These are phyloP conservation scores for Arthrobotrys conoides DNA, from an alignment of 2,329 filamentous ascomycete species.

Conservation along the genomic window DNA sequence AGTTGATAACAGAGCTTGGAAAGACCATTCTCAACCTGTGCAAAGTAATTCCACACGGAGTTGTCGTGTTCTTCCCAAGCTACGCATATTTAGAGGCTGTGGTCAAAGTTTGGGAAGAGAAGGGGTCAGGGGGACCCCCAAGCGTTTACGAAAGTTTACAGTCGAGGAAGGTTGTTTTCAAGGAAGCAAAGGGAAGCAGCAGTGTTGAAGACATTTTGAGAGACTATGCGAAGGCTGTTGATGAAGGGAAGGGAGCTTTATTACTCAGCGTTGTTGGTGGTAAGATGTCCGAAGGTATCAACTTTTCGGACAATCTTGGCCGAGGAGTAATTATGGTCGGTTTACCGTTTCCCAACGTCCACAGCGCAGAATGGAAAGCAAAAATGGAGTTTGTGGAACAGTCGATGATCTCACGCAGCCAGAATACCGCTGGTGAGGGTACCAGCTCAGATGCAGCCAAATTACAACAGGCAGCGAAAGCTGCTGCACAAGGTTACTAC, in stretches of 20 bases:
- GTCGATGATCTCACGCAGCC: slow-evolving; percentile 68
- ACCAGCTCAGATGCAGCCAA: slow-evolving; percentile 32
- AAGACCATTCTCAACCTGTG: slow-evolving; percentile 79
- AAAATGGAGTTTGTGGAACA: slow-evolving; percentile 88
- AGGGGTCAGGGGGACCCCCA: slow-evolving; percentile 64
- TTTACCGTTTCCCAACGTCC: slow-evolving; percentile 90
- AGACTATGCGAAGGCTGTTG: slow-evolving; percentile 80
- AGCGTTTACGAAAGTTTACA: slow-evolving; percentile 74
- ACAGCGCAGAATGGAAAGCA: slow-evolving; percentile 91
- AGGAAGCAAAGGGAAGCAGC: slow-evolving; percentile 69
- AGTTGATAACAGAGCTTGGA: slow-evolving; percentile 78
- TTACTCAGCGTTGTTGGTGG: slow-evolving; percentile 93
- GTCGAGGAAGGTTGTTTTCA: slow-evolving; percentile 71
- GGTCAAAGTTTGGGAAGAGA: slow-evolving; percentile 74
- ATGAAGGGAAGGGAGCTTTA: slow-evolving; percentile 76
- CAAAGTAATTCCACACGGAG: slow-evolving; percentile 83
- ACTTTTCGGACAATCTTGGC: slow-evolving; percentile 90
- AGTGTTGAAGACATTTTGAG: slow-evolving; percentile 78
- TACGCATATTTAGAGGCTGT: slow-evolving; percentile 90
- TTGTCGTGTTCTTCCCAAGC: slow-evolving; percentile 96
- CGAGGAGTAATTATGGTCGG: slow-evolving; percentile 93
- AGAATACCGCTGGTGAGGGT: slow-evolving; percentile 63
- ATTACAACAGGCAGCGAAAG: slow-evolving; percentile 66
- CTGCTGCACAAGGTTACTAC: slow-evolving; percentile 65
- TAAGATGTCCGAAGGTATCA: slow-evolving; percentile 97